Evolutionary conservation across 257 asterid genomes (phyloP).

Genomic region (Lycium barbarum): DNA sequence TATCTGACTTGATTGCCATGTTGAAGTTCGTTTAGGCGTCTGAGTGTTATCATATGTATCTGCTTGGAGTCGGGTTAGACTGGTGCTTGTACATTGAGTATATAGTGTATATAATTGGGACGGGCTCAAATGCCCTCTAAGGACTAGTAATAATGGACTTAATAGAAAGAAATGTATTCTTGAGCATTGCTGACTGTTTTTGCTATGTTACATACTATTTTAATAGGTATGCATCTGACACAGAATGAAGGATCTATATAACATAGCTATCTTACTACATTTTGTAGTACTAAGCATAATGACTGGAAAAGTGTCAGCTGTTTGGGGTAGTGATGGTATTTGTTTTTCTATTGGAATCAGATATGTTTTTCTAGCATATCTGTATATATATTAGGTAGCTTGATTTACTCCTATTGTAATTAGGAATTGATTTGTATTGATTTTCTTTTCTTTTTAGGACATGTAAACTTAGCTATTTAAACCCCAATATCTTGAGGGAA

Average conservation of each 20-base stretch:
- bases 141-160: neutral
- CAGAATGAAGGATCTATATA: neutral
- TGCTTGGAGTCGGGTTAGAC: neutral
- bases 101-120: neutral
- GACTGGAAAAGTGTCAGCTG: neutral
- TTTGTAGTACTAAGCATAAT: neutral
- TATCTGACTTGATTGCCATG: neutral
- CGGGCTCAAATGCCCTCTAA: neutral
- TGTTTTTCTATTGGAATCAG: neutral
- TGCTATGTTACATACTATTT: neutral
- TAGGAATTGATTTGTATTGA: too few species aligned
- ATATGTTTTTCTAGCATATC: too few species aligned
- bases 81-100: neutral
- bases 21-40: neutral
- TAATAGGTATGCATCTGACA: neutral
- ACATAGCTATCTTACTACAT: neutral
- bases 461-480: too few species aligned
- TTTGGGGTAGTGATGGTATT: neutral
- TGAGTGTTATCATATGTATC: neutral
- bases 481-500: too few species aligned
- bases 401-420: too few species aligned
- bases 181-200: neutral
- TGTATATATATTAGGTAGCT: too few species aligned
- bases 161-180: neutral
- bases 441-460: too few species aligned